A percentile compares a stretch with the other conserved stretches of the same genome.
Conservation (phyloP, 768 basidiomycete genomes). For the Pleurotus sapidus region DNA sequence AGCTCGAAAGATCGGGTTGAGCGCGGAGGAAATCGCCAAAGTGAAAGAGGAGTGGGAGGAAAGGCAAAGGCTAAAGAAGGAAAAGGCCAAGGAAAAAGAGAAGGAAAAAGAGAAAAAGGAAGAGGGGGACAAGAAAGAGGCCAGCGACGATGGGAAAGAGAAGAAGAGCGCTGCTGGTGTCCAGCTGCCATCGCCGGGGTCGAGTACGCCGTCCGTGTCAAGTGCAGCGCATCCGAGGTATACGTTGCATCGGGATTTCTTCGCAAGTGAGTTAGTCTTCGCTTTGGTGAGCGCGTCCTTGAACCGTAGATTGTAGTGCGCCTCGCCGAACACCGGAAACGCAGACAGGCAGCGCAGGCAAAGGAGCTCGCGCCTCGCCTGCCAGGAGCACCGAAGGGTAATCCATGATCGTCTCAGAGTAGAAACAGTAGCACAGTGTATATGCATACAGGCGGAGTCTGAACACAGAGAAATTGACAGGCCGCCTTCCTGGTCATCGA, state of each 20-base stretch:
- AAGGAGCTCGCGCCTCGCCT: conserved; percentile 71
- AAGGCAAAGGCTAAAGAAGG: conserved; percentile 58
- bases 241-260: conserved; percentile 80
- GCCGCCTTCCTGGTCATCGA: no score
- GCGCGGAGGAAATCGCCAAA: conserved; percentile 72
- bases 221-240: conserved; percentile 69
- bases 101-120: conserved; percentile 39
- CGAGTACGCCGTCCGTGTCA: conserved; percentile 23
- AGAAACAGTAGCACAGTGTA: neutral
- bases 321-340: conserved; percentile 68
- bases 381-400: conserved; percentile 53
- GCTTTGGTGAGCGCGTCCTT: neutral
- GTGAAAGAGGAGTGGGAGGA: conserved; percentile 82
- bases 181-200: conserved; percentile 25
- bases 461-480: neutral
- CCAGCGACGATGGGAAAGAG: conserved; percentile 29
- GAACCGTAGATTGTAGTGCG: conserved; percentile 47
- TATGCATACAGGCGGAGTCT: neutral
- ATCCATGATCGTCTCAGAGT: neutral
- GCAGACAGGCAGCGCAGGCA: conserved; percentile 61
- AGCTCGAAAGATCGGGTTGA: conserved; percentile 38
- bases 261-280: conserved; percentile 31
- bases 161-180: conserved; percentile 26
- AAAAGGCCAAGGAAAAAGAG: conserved; percentile 51
- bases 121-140: conserved; percentile 26